Evolutionary conservation across 2,329 filamentous ascomycete species (phyloP).

Genomic region (Claviceps digitariae): DNA sequence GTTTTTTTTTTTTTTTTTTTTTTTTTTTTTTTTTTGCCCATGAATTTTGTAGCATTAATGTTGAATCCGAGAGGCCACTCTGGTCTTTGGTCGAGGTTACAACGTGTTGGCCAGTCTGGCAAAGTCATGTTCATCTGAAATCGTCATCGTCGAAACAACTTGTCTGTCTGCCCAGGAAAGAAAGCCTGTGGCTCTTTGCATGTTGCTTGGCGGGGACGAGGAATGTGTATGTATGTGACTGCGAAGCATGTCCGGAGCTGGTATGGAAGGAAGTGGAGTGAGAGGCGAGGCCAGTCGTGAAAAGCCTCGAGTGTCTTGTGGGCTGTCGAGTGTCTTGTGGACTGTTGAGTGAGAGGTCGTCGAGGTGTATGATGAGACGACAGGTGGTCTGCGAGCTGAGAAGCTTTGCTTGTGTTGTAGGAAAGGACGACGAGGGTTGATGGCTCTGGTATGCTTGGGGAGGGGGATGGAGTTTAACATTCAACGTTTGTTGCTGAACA

Average conservation of each 20-base stretch:
- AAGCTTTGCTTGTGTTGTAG: not conserved
- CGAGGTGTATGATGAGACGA: not conserved
- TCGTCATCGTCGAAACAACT: not conserved
- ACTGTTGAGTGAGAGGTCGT: not conserved
- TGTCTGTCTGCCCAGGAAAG: not conserved
- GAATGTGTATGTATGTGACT: not conserved
- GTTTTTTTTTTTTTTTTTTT: no score
- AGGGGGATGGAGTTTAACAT: not conserved
- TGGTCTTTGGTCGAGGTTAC: not conserved
- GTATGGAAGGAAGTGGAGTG: not conserved
- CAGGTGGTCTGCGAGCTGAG: slow-evolving; percentile 1
- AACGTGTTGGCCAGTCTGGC: no score
- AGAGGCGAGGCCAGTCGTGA: not conserved
- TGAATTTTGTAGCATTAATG: slow-evolving; percentile 48
- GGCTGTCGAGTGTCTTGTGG: not conserved
- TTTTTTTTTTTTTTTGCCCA: no score
- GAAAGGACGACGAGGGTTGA: not conserved
- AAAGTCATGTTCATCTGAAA: no score
- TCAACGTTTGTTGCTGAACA: no score
- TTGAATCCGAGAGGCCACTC: slow-evolving; percentile 42
- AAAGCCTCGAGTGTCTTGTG: not conserved
- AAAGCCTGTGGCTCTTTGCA: not conserved
- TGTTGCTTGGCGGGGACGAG: not conserved
- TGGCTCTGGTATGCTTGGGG: not conserved
- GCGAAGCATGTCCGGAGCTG: not conserved